Evolutionary conservation across 139 green algal genomes (phyloP), one percentile per base, ranked within the genome.

Genomic region (Volvox africanus): DNA sequence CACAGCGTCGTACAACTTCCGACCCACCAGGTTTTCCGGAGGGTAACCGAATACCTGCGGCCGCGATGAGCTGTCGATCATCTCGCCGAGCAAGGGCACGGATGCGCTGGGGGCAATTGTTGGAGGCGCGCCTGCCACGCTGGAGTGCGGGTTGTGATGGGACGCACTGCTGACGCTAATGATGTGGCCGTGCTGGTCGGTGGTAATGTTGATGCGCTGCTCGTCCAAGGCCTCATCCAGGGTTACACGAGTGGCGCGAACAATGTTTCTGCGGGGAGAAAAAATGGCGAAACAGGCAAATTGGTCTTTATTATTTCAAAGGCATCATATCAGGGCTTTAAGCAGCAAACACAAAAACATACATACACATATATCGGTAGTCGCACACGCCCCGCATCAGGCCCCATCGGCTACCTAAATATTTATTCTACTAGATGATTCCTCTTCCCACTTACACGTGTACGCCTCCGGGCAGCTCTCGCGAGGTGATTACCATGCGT

Each of bases 1-100:
- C 18, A 95, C 86, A 1, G 89, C 22, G 28, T 83, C 86, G 55
- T 80, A 68, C 75, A 95, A 33, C 33, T 80, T 91, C 32, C 71
- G 68, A 26, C 89, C 86, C 24, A 91, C 1, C 28, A 93, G 61
- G 61, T 61, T 50, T 22, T 80, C 32, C 2, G 88, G 84, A 2
- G 89, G 71, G 18, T 90, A 87, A 11, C 91, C 91, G 89, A 95
- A 95, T 76, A 93, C 61, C 22, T 37, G 50, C n/a, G 73, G 85
- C 62, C 81, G 81, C 21, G n/a, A 14, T n/a, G 50, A 26, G 19
- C 18, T 44, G 14, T 24, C 12, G 24, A 17, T 44, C 26, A 55
- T 13, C 50, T 37, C 50, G 50, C 50, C 80, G 21, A 33, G 76
- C 73, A 75, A 12, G 5, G 67, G 44, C 44, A 55, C 44, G 21